Evolutionary conservation across 331 rosid species (phyloP).

Genomic region (Prunus yedoensis): DNA sequence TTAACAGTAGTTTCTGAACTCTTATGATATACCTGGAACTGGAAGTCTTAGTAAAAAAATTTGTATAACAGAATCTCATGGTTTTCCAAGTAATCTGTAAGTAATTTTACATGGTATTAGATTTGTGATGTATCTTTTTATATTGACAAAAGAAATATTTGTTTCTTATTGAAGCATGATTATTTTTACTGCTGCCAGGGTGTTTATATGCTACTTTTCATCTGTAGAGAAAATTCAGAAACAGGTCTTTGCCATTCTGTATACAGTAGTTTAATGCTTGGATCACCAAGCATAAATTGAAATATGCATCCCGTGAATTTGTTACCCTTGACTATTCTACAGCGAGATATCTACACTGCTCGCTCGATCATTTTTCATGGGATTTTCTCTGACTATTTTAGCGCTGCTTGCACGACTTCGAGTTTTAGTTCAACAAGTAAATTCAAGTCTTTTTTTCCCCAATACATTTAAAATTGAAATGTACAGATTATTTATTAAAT

Average conservation of each 20-base stretch:
- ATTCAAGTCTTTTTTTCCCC: constrained; percentile 11
- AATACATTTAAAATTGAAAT: background rate
- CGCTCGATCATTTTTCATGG: constrained; percentile 75
- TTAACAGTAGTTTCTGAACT: background rate
- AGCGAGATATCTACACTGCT: constrained; percentile 76
- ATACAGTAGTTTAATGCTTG: background rate
- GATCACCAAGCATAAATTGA: background rate
- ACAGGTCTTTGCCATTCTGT: background rate
- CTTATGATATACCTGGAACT: background rate
- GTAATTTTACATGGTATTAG: background rate
- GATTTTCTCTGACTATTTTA: constrained; percentile 64
- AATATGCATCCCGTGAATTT: constrained; percentile 5
- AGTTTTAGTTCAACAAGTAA: constrained; percentile 81
- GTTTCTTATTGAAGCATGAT: background rate
- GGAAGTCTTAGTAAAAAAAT: background rate
- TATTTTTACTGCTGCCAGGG: background rate
- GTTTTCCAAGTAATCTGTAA: background rate
- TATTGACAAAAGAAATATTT: background rate
- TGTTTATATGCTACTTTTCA: background rate
- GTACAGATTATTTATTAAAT: background rate
- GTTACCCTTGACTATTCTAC: constrained; percentile 53
- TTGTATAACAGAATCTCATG: background rate
- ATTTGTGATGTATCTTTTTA: background rate
- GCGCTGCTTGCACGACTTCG: constrained; percentile 82
- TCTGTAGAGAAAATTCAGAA: background rate